Evolutionary conservation across 169 alveolate genomes (phyloP), one percentile per base, ranked within the genome.

Genomic region (Cryptosporidium canis): DNA sequence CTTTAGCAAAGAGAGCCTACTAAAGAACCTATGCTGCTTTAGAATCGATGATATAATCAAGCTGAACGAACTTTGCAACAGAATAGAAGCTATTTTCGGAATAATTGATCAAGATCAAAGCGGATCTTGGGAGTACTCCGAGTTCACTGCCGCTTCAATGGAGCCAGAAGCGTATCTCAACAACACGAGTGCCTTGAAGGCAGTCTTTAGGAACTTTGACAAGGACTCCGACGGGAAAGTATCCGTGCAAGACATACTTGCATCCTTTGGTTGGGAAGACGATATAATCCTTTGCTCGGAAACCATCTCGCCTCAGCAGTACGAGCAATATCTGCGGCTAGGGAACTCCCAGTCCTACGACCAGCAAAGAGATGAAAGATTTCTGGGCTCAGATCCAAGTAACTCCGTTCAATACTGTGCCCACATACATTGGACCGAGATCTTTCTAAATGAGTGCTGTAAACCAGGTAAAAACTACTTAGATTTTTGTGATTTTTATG

Each of bases 251-350:
- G 87, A 77, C 35, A 77, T 77, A 24, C 72, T 77, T 39, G 77
- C 87, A 3, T 77, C 87, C 5, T 77, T 77, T 61, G 87, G 87
- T 5, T 77, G 87, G 87, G 87, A 77, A 21, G 87, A 77, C 37
- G 87, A 77, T 27, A 77, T 77, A 2, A 77, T 77, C 24, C n/a
- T 77, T 11, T 77, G 87, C n/a, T 77, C 87, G 8, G 87, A 77
- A 33, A 77, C 87, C 29, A 61, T 77, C n/a, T 77, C 87, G 0
- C 63, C 70, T 35, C 68, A 55, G 24, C 87, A 77, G 16, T 77
- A 77, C 44, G 71, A 77, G 24, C 87, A 77, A 24, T 77, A 77
- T 31, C 43, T 77, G 1, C 55, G 35, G 47, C 7, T 77, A 1
- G 87, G 87, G n/a, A 77, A 41, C 18, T 47, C 64, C 11, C 64